Conservation (phyloP, 2,329 filamentous ascomycete genomes). For the Fusarium sp. region DNA sequence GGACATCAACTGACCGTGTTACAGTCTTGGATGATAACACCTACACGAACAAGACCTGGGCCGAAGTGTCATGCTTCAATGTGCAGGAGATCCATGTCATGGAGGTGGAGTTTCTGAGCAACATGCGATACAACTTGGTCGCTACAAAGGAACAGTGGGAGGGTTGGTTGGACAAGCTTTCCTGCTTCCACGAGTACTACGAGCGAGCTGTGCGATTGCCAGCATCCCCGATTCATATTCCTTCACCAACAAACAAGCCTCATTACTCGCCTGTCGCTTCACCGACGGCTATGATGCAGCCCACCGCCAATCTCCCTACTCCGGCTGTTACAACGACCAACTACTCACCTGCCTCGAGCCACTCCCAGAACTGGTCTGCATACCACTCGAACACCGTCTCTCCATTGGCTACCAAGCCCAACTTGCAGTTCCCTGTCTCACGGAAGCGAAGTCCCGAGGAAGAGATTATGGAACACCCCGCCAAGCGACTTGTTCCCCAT, state of each 20-base stretch:
- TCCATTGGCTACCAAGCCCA: conserved; percentile 61
- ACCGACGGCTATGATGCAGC: conserved; percentile 56
- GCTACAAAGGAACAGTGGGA: conserved; percentile 89
- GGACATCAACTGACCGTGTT: conserved; percentile 36
- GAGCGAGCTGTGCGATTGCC: conserved; percentile 70
- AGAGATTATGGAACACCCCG: conserved; percentile 64
- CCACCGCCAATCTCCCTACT: conserved; percentile 49
- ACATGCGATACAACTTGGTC: conserved; percentile 94
- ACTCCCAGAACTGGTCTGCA: conserved; percentile 54
- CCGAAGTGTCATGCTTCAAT: conserved; percentile 93
- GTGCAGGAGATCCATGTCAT: conserved; percentile 98
- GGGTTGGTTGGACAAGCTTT: conserved; percentile 85
- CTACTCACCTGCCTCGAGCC: conserved; percentile 56
- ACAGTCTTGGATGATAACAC: conserved; percentile 95
- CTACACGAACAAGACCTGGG: conserved; percentile 99
- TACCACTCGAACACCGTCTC: conserved; percentile 58
- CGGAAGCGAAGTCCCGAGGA: conserved; percentile 66
- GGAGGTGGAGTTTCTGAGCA: conserved; percentile 99
- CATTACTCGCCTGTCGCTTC: conserved; percentile 63
- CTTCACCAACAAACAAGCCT: conserved; percentile 54
- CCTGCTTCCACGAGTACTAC: conserved; percentile 86
- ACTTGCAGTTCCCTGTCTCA: conserved; percentile 53
- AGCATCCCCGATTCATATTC: conserved; percentile 55
- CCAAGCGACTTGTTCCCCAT: conserved; percentile 60
- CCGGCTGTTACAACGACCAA: conserved; percentile 47